A percentile compares a stretch with the other conserved stretches of the same genome.
Conservation (phyloP, 2,329 filamentous ascomycete genomes). For the Beauveria rudraprayagi region DNA sequence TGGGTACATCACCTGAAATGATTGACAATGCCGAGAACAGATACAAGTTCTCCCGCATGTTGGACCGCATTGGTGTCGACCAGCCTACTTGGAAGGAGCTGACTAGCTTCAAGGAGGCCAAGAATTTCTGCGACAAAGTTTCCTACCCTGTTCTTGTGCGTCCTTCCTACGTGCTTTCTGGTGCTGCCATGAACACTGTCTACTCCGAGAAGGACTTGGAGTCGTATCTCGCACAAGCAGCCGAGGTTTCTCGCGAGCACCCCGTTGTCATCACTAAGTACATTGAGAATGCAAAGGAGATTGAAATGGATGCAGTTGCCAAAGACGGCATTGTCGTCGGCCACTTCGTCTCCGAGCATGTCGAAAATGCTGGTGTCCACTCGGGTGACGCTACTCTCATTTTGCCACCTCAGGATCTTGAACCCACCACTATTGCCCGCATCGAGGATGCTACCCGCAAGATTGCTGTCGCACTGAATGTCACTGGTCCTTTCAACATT, state of each 20-base stretch:
- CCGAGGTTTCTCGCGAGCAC: conserved; percentile 87
- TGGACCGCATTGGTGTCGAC: conserved; percentile 89
- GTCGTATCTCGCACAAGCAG: conserved; percentile 81
- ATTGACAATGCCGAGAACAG: conserved; percentile 96
- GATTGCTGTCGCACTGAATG: conserved; percentile 87
- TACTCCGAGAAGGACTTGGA: conserved; percentile 92
- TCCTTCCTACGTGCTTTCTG: conserved; percentile 93
- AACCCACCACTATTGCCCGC: conserved; percentile 76
- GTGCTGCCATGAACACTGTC: conserved; percentile 98
- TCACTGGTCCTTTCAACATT: conserved; percentile 97
- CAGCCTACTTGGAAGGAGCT: conserved; percentile 98
- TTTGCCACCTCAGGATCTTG: conserved; percentile 86
- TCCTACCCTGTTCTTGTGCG: conserved; percentile 90
- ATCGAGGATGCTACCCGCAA: conserved; percentile 94
- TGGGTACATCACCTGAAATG: conserved; percentile 97
- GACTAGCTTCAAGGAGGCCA: conserved; percentile 87
- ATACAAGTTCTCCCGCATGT: conserved; percentile 98
- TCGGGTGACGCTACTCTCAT: conserved; percentile 96
- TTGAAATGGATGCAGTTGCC: conserved; percentile 98
- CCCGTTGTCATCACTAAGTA: conserved; percentile 99
- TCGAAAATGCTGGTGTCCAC: conserved; percentile 97
- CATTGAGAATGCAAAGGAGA: conserved; percentile 98
- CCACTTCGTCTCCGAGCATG: conserved; percentile 97
- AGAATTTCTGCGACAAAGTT: conserved; percentile 77
- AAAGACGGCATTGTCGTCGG: conserved; percentile 82